phyloP scores from a whole-genome alignment of 768 basidiomycete species.

The Strobilomyces confusus region DNA sequence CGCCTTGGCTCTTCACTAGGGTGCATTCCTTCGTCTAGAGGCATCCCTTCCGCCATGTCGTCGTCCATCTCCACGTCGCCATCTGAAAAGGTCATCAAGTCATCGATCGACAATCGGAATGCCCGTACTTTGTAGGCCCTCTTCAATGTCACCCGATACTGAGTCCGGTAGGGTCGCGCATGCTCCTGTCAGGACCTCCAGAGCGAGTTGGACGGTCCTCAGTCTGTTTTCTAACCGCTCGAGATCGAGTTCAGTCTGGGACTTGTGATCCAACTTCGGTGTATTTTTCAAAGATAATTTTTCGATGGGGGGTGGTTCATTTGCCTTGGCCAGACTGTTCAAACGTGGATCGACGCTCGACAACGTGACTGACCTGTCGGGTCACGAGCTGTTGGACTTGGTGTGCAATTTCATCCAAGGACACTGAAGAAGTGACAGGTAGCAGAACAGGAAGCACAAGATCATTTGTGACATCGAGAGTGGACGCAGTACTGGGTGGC shows the following conservation, averaged over 20 bases:
- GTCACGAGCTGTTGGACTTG: constrained; percentile 49
- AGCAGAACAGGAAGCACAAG: constrained; percentile 67
- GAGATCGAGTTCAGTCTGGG: constrained; percentile 62
- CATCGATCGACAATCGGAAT: constrained; percentile 7
- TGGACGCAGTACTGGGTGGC: constrained; percentile 56
- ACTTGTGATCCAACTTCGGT: constrained; percentile 75
- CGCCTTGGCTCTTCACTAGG: constrained; percentile 28
- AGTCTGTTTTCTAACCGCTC: constrained; percentile 69
- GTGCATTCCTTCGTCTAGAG: constrained; percentile 20
- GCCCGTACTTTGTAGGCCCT: constrained; percentile 35
- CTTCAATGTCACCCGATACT: constrained; percentile 38
- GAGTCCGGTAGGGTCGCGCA: constrained; percentile 86
- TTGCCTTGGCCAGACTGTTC: constrained; percentile 32
- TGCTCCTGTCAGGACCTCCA: constrained; percentile 84
- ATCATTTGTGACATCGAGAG: constrained; percentile 66
- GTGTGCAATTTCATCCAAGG: constrained; percentile 47
- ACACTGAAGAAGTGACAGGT: constrained; percentile 59
- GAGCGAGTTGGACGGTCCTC: constrained; percentile 72
- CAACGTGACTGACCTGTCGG: constrained; percentile 40
- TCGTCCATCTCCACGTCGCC: constrained; percentile 40
- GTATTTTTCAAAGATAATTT: constrained; percentile 58
- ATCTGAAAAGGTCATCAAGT: constrained; percentile 38
- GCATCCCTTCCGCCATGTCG: constrained; percentile 22
- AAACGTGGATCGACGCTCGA: background rate
- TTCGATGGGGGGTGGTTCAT: constrained; percentile 47